Base-by-base conservation (phyloP, 257 asterid species). In the Agastache rugosa region DNA sequence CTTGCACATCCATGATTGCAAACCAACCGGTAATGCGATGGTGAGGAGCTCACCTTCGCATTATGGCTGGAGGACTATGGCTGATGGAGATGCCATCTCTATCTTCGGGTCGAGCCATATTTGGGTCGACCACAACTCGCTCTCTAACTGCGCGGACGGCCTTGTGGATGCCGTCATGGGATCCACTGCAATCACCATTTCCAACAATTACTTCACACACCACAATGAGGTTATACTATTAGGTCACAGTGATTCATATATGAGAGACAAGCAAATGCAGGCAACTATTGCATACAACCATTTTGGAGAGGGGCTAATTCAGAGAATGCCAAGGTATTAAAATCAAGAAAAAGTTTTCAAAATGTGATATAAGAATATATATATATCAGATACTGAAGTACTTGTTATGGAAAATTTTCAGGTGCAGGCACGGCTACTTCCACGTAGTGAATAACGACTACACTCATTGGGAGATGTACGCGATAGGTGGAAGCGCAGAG, bases 381-480 rank as follows among this genome's bases (percentile, higher is more conserved):
- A 31, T 31, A 35, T 37, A 10, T 15, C 39, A 12, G 23, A 29
- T 16, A 35, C 67, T 62, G 48, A 62, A 27, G 69, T 1, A 29
- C 42, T 15, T 66, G 58, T 66, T 41, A 44, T 37, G 19, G 6
- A 48, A 58, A 63, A 79, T 6, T 85, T 27, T 50, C 92, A 92
- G 97, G 87, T 93, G 98, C 72, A 85, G 98, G 73, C 98, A 92
- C 44, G 98, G 98, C 16, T 92, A 92, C 84, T 93, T 91, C 87
- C 98, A 93, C 31, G 98, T 93, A 27, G 98, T 93, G 83, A 93
- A 93, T 89, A 93, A 93, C 66, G 98, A 91, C 92, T 93, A 93
- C 78, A 93, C 98, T 69, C 98, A 93, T 70, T 93, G 98, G 98
- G 96, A 87, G 77, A 93, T 93, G 98, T 93, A 93, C 62, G 98